Percentiles rank a stretch among this genome's conserved stretches.
Evolutionary conservation across 1,139 yeast genomes (phyloP).

Genomic region (Zhuliangozyma parablackwelliae): DNA sequence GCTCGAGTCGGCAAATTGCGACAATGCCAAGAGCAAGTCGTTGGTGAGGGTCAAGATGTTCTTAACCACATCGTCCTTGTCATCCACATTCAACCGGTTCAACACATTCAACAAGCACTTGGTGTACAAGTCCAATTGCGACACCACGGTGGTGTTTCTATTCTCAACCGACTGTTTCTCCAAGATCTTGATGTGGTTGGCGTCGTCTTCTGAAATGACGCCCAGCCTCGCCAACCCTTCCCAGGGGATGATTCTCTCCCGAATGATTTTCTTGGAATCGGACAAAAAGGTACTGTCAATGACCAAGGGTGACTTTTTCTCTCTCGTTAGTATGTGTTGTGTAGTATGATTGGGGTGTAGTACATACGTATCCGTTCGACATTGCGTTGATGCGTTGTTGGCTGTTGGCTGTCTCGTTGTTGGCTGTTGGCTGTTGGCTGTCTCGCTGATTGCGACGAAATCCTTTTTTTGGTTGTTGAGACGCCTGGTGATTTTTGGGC

Average conservation of each 20-base stretch:
- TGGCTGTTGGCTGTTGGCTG: too few species aligned
- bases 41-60: constrained; percentile 66
- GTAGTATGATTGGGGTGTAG: too few species aligned
- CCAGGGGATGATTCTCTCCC: constrained; percentile 89
- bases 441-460: too few species aligned
- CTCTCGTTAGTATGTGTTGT: too few species aligned
- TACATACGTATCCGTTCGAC: too few species aligned
- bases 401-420: too few species aligned
- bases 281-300: constrained; percentile 65
- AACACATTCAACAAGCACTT: constrained; percentile 53
- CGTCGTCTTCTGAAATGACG: constrained; percentile 62
- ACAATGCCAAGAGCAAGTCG: constrained; percentile 51
- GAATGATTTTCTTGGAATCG: constrained; percentile 69
- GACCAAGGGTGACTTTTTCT: constrained; percentile 20
- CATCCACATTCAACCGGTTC: constrained; percentile 39
- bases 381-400: too few species aligned
- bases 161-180: constrained; percentile 50
- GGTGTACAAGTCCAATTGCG: constrained; percentile 52
- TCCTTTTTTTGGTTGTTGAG: too few species aligned
- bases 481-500: too few species aligned
- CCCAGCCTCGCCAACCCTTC: constrained; percentile 81
- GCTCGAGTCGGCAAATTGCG: constrained; percentile 43
- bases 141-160: constrained; percentile 33
- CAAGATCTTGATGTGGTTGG: constrained; percentile 58
- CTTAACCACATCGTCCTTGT: constrained; percentile 69